phyloP scores from a whole-genome alignment of 202 grass and related monocot species.

The Brachypodium distachyon region DNA sequence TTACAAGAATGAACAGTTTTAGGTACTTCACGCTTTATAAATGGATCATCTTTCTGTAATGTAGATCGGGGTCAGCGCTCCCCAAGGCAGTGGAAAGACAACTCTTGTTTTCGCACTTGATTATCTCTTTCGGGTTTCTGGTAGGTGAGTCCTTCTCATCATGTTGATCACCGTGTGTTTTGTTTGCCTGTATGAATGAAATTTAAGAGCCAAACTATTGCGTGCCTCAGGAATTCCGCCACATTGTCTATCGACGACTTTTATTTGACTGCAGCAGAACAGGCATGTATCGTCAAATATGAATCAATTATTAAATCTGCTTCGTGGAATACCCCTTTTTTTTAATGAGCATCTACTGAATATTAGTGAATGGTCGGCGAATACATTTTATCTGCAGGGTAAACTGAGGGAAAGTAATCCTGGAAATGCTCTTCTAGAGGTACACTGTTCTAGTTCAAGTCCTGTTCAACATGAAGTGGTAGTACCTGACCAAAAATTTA shows the following conservation, averaged over 20 bases:
- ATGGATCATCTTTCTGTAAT: conserved; percentile 14
- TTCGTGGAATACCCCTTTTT: neutral
- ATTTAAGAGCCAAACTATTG: neutral
- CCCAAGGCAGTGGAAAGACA: conserved; percentile 97
- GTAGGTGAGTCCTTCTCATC: conserved; percentile 55
- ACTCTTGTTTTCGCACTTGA: conserved; percentile 91
- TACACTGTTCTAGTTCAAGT: conserved; percentile 27
- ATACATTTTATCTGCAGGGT: conserved; percentile 38
- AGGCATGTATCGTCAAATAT: conserved; percentile 44
- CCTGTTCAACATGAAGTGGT: conserved; percentile 22
- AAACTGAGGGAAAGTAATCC: conserved; percentile 68
- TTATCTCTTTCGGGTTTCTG: conserved; percentile 63
- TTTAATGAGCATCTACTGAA: neutral
- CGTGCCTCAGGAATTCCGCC: conserved; percentile 44
- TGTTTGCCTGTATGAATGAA: neutral
- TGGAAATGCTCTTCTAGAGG: conserved; percentile 86
- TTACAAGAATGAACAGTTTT: neutral
- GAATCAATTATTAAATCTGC: neutral
- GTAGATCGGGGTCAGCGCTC: conserved; percentile 93
- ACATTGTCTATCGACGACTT: conserved; percentile 97
- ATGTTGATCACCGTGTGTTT: neutral
- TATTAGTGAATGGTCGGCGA: conserved; percentile 2
- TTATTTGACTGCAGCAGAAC: conserved; percentile 83
- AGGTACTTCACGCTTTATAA: conserved; percentile 6
- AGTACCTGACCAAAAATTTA: conserved; percentile 31